Evolutionary conservation across 2,329 filamentous ascomycete genomes (phyloP).

Genomic region (Nannizziopsis arthrosporioides): DNA sequence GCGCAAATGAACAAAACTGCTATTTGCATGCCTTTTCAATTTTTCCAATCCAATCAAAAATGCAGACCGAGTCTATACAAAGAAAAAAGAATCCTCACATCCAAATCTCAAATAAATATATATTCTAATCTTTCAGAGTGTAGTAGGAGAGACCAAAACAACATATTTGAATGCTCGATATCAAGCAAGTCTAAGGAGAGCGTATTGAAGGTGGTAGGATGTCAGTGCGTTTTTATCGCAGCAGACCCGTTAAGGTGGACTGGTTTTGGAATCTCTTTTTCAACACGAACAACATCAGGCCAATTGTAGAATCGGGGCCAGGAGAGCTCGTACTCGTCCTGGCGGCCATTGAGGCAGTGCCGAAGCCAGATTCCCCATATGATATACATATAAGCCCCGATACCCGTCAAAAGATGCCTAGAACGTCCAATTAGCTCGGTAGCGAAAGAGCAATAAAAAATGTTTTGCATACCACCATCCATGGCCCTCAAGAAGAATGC

Average conservation of each 20-base stretch:
- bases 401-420: conserved; percentile 68
- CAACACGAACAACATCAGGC: conserved; percentile 40
- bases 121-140: no score
- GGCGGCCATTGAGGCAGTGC: conserved; percentile 59
- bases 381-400: conserved; percentile 75
- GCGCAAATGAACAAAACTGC: no score
- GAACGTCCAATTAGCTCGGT: background rate
- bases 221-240: conserved; percentile 8
- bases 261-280: conserved; percentile 10
- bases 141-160: no score
- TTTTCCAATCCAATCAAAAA: no score
- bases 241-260: conserved; percentile 5
- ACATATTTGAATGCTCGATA: no score
- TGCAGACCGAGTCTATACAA: no score
- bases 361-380: conserved; percentile 73
- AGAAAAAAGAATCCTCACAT: no score
- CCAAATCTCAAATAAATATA: no score
- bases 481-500: conserved; percentile 60
- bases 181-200: no score
- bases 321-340: conserved; percentile 57
- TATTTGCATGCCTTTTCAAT: no score
- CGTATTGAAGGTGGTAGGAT: no score
- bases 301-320: conserved; percentile 56
- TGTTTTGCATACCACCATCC: conserved; percentile 52
- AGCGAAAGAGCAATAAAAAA: background rate